A percentile compares a stretch with the other conserved stretches of the same genome.
These are phyloP conservation scores for Persicaria tinctoria DNA, from an alignment of 148 eudicot species.

Conservation along the genomic window DNA sequence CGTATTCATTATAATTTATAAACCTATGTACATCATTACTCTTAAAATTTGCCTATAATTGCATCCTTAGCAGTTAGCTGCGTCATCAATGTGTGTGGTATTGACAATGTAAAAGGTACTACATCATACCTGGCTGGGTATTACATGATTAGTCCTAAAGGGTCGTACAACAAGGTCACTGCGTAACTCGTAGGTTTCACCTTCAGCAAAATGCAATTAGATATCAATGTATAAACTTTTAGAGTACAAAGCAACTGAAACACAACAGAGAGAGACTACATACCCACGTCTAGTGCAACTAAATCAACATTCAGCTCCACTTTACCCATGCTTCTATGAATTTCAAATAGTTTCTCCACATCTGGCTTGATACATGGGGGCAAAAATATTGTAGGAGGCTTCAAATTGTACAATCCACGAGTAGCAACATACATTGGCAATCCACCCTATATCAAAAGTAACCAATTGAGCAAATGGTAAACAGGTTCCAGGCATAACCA, in stretches of 20 bases:
- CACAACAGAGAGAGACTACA: neutral
- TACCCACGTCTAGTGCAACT: constrained; percentile 90
- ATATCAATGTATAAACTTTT: neutral
- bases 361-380: constrained; percentile 89
- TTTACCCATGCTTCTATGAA: constrained; percentile 80
- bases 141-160: constrained; percentile 83
- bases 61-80: neutral
- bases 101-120: constrained; percentile 8
- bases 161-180: constrained; percentile 91
- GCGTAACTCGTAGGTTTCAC: constrained; percentile 87
- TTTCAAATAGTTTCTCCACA: constrained; percentile 72
- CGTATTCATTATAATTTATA: too few species aligned
- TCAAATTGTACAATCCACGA: constrained; percentile 78
- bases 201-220: constrained; percentile 25
- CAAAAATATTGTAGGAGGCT: constrained; percentile 83
- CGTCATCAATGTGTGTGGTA: neutral
- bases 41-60: too few species aligned
- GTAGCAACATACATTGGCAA: constrained; percentile 96
- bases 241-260: neutral
- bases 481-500: neutral
- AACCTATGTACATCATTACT: too few species aligned
- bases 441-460: constrained; percentile 64
- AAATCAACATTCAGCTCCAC: constrained; percentile 80
- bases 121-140: constrained; percentile 80
- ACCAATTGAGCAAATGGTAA: constrained; percentile 1